Base-by-base conservation (phyloP, 2,329 filamentous ascomycete genomes). In the Hypomyces perniciosus region DNA sequence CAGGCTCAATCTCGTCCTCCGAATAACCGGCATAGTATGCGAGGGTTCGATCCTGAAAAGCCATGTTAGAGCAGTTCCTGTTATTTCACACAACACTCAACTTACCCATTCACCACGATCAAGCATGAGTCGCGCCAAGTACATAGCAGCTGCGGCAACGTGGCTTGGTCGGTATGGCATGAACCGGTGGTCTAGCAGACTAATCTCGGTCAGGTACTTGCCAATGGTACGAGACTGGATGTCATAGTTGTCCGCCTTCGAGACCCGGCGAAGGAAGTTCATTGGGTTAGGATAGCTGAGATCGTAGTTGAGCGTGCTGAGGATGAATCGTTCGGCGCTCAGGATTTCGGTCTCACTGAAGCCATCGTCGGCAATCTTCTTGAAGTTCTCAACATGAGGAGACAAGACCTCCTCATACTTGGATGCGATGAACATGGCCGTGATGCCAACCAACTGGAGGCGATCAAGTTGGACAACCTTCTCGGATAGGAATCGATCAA, bases 341-440 rank as follows among this genome's bases (percentile, higher is more conserved):
- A 99, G 79, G 59, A 99, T 97, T 73, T 99, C 93, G 42, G 88
- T 84, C 68, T 96, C 92, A 4, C 84, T 88, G 72, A 97, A 99
- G 51, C 92, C 93, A 69, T 97, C 90, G 64, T 99, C 93, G 64
- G 93, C 90, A 61, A 99, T 91, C 63, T 95, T 90, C 62, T 88
- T 88, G 78, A 99, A 99, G 78, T 96, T 96, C 68, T 88, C 86
- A 37, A 99, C 91, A 61, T 97, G 92, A 42, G 93, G 93, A 8
- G 93, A 97, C 46, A 99, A 81, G 45, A 99, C 91, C 68, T 99
- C 93, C 72, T 99, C 92, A 68, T 97, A 99, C 75, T 99, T 99
- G 65, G 92, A 95, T 9, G 93, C 93, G 65, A 97, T 96, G 76
- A 97, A 97, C 93, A 99, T 97, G 69, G 92, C 93, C 27, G 93